Evolutionary conservation across 768 basidiomycete species (phyloP), one percentile per base, ranked within the genome.

Genomic region (Trametes cinnabarina): DNA sequence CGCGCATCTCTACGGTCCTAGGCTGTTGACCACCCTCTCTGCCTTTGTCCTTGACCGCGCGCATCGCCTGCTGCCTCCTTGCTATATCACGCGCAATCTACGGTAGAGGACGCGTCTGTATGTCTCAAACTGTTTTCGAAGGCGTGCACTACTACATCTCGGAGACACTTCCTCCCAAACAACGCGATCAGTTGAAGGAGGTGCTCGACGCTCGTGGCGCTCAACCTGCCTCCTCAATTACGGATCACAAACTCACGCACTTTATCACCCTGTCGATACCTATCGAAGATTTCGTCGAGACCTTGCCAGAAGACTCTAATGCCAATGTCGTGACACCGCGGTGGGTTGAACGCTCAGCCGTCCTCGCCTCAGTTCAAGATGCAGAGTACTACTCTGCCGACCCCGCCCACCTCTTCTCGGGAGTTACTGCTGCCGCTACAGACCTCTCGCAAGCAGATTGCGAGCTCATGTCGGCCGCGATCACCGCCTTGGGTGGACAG

Each of bases 401-500:
- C 68, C 89, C 90, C 0, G 69, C 79, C 0, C 82, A 84, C 77
- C 79, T 94, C 47, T 95, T 96, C 73, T 94, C 92, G 7, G 90
- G 90, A 1, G 77, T 94, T 19, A 81, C 88, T 10, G 89, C 86
- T 0, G 87, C 86, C 65, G 83, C 85, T 3, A 78, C 83, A 14
- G 86, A 87, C 58, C 87, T 90, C 4, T 81, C 85, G 0, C 49
- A 76, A 1, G 61, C 82, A 8, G 94, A 96, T 69, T 72, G 84
- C 25, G 89, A 90, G 66, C 82, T 87, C 2, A 80, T 96, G 39
- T 79, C 81, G 0, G 87, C 85, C 0, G 90, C 86, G 0, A 83
- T 95, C 26, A 78, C 79, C 2, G 82, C 85, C 0, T 81, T 91
- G 3, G 94, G 94, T 3, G 94, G 94, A 0, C 87, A 91, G 70